phyloP scores from a whole-genome alignment of 345 rosid species.

The Brassica cretica region DNA sequence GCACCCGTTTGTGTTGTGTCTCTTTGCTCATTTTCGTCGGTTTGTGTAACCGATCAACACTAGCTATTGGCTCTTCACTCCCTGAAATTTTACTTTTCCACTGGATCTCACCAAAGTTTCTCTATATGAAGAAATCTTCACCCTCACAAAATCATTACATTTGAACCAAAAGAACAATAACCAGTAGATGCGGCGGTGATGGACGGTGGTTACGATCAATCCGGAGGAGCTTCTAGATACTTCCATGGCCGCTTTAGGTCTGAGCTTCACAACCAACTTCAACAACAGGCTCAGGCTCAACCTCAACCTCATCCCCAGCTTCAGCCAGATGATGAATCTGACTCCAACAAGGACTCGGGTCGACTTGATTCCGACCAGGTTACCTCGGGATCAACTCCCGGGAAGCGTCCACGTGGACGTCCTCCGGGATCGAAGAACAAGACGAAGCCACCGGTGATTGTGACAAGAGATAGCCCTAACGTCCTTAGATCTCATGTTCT shows the following conservation, averaged over 20 bases:
- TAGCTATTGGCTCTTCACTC: constrained; percentile 37
- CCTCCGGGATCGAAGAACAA: constrained; percentile 83
- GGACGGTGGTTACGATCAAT: constrained; percentile 42
- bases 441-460: constrained; percentile 67
- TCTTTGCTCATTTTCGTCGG: constrained; percentile 39
- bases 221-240: constrained; percentile 38
- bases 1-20: constrained; percentile 27
- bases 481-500: constrained; percentile 76
- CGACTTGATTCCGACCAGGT: constrained; percentile 34
- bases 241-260: constrained; percentile 53
- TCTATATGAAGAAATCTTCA: constrained; percentile 25
- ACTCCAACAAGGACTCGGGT: constrained; percentile 35
- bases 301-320: constrained; percentile 19
- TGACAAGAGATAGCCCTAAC: constrained; percentile 72
- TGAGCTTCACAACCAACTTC: constrained; percentile 40
- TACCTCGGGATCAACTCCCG: constrained; percentile 34
- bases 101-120: constrained; percentile 27
- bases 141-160: constrained; percentile 17
- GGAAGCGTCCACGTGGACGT: constrained; percentile 76
- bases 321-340: constrained; percentile 43
- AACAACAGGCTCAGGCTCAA: constrained; percentile 27
- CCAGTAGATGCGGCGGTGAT: constrained; percentile 35
- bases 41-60: constrained; percentile 43
- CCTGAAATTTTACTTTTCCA: constrained; percentile 36
- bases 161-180: constrained; percentile 19